These are phyloP conservation scores for Theileria equi DNA, from an alignment of 169 alveolate genomes.

Conservation along the genomic window DNA sequence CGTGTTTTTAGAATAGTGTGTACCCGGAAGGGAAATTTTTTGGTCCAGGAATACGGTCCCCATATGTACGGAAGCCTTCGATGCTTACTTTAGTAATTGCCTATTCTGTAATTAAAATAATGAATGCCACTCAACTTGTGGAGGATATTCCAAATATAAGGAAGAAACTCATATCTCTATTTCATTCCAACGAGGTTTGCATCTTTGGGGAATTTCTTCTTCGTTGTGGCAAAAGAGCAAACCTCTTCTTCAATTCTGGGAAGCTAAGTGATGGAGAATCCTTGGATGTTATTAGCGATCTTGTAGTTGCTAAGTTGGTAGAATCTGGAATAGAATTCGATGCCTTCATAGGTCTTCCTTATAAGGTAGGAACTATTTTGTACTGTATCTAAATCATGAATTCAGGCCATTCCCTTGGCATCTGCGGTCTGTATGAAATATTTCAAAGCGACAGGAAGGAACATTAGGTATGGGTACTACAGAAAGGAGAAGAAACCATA, in stretches of 20 bases:
- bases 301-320: conserved; percentile 25
- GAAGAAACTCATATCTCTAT: conserved; percentile 18
- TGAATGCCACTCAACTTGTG: not conserved
- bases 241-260: conserved; percentile 58
- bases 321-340: conserved; percentile 44
- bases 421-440: conserved; percentile 42
- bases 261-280: conserved; percentile 49
- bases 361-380: conserved; percentile 30
- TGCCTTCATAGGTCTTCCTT: conserved; percentile 51
- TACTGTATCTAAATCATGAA: not conserved
- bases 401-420: conserved; percentile 54
- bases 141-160: conserved; percentile 1
- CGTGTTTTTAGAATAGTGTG: too few species aligned
- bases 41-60: too few species aligned
- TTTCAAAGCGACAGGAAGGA: conserved; percentile 53
- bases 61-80: too few species aligned
- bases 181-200: conserved; percentile 15
- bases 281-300: conserved; percentile 31
- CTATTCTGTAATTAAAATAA: too few species aligned
- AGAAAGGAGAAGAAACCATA: conserved; percentile 59
- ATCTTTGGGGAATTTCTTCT: conserved; percentile 43
- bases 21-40: too few species aligned
- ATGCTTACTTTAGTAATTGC: too few species aligned
- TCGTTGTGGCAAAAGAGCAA: conserved; percentile 38
- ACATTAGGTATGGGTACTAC: conserved; percentile 53